A percentile compares a stretch with the other conserved stretches of the same genome.
Evolutionary conservation across 75 land plant species (phyloP).

Genomic region (Cunninghamia lanceolata): DNA sequence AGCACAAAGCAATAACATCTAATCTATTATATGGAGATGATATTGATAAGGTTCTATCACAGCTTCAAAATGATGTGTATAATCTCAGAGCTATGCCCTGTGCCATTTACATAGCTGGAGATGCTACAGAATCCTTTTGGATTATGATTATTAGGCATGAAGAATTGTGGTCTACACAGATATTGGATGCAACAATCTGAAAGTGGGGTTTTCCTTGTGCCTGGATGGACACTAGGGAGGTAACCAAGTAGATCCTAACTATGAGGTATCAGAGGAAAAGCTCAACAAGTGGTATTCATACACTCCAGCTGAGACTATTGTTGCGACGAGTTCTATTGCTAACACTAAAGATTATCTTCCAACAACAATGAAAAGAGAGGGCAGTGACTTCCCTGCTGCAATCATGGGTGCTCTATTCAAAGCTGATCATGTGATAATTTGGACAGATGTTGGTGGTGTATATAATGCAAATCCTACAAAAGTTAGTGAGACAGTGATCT

Average conservation of each 20-base stretch:
- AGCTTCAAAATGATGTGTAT: too few relatives aligned
- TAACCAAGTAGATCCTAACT: slow-evolving; percentile 98
- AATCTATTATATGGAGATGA: too few relatives aligned
- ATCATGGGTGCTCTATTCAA: slow-evolving; percentile 81
- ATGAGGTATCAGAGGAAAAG: slow-evolving; percentile 56
- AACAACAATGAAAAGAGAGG: slow-evolving; percentile 95
- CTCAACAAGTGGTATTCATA: slow-evolving; percentile 73
- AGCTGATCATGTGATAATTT: slow-evolving; percentile 88
- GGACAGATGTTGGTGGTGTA: slow-evolving; percentile 99
- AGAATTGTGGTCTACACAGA: slow-evolving; percentile 93
- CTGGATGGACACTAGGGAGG: slow-evolving; percentile 99
- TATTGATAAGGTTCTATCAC: too few relatives aligned
- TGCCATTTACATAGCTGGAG: too few relatives aligned
- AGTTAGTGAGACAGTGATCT: slow-evolving; percentile 91
- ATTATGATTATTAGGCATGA: slow-evolving; percentile 95
- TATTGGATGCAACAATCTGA: slow-evolving; percentile 63
- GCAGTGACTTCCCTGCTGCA: slow-evolving; percentile 99
- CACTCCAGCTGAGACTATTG: slow-evolving; percentile 55
- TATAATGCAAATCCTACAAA: slow-evolving; percentile 99
- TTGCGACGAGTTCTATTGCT: slow-evolving; percentile 95
- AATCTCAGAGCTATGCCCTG: too few relatives aligned
- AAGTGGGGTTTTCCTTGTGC: slow-evolving; percentile 66
- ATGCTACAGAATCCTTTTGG: slow-evolving; percentile 79
- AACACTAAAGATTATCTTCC: slow-evolving; percentile 86
- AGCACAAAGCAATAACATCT: slow-evolving; percentile 33